Percentiles rank a stretch among this genome's conserved stretches.
phyloP scores from a whole-genome alignment of 306 rosid species.

The Begonia masoniana region DNA sequence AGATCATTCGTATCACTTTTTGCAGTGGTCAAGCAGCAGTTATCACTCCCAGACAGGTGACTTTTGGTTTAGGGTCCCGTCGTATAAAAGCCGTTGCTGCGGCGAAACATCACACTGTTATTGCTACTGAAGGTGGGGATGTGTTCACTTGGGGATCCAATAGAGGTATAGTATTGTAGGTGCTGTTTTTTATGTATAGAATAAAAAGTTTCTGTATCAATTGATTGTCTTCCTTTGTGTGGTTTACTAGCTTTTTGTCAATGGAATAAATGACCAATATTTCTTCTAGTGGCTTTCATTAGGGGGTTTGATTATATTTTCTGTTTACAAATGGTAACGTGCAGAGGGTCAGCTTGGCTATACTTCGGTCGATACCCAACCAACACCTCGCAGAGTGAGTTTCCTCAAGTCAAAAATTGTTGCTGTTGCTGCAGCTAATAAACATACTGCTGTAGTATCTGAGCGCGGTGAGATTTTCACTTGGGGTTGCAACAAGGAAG shows the following conservation, averaged over 20 bases:
- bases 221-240: too few species aligned
- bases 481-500: constrained; percentile 95
- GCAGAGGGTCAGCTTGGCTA: constrained; percentile 99
- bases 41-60: constrained; percentile 95
- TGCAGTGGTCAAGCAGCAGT: constrained; percentile 99
- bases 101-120: constrained; percentile 93
- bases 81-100: constrained; percentile 81
- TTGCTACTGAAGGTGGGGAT: constrained; percentile 90
- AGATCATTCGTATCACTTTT: constrained; percentile 22
- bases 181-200: background rate
- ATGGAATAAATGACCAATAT: too few species aligned
- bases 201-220: background rate
- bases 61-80: constrained; percentile 72
- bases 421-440: constrained; percentile 91
- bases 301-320: too few species aligned
- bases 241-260: too few species aligned
- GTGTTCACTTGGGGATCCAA: constrained; percentile 99
- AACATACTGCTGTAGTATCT: constrained; percentile 90
- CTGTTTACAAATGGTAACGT: constrained; percentile 1
- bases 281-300: too few species aligned
- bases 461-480: constrained; percentile 83
- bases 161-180: constrained; percentile 61
- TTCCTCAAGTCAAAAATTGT: constrained; percentile 62
- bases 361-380: constrained; percentile 87
- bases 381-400: constrained; percentile 88